Evolutionary conservation across 1,284 basidiomycete species (phyloP).

Genomic region (Rhizoctonia solani): DNA sequence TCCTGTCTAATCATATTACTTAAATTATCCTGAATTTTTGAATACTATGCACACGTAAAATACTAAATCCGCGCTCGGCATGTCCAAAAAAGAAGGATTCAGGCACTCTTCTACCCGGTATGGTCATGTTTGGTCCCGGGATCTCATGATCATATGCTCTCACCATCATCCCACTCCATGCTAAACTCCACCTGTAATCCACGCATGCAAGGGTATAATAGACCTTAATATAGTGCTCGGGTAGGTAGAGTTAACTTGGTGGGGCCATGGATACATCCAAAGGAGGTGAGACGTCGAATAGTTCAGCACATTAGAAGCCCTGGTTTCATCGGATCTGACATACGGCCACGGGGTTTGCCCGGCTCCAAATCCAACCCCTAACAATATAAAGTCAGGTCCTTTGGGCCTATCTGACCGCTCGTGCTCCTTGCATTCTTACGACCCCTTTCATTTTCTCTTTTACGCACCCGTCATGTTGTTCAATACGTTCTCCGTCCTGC

Average conservation of each 20-base stretch:
- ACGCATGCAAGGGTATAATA: neutral
- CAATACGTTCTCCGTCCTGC: neutral
- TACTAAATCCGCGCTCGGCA: slow-evolving; percentile 2
- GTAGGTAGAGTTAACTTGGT: too few relatives aligned
- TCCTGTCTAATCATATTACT: too few relatives aligned
- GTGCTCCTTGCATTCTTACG: too few relatives aligned
- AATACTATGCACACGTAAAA: too few relatives aligned
- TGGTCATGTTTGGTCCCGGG: neutral
- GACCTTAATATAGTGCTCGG: neutral
- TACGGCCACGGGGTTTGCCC: slow-evolving; percentile 18
- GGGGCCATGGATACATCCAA: neutral
- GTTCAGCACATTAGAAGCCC: slow-evolving; percentile 4
- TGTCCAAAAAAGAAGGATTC: neutral
- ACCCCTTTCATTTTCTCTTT: neutral
- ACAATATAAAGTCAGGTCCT: too few relatives aligned
- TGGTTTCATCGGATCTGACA: slow-evolving; percentile 20
- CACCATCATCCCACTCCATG: neutral
- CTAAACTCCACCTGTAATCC: neutral
- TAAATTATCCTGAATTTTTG: too few relatives aligned
- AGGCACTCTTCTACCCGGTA: neutral
- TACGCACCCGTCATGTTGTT: slow-evolving; percentile 7
- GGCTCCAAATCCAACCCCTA: neutral
- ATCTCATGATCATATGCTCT: slow-evolving; percentile 2
- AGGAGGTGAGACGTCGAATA: slow-evolving; percentile 9
- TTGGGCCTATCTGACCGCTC: too few relatives aligned